These are phyloP conservation scores for Punica granatum DNA, from an alignment of 345 rosid genomes.

Conservation along the genomic window DNA sequence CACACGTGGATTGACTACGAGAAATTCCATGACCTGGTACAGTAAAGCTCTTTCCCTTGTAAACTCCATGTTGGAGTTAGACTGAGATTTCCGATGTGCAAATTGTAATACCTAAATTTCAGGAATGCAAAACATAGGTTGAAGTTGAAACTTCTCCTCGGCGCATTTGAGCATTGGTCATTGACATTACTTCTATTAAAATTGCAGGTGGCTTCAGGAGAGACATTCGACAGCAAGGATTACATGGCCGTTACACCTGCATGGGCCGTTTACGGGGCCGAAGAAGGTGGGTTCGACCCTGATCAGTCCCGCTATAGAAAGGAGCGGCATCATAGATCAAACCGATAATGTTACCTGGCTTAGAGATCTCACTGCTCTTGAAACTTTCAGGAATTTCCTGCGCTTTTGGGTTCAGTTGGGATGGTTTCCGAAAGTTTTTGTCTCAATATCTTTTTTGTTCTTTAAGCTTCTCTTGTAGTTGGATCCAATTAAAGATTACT, in stretches of 20 bases:
- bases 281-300: constrained; percentile 95
- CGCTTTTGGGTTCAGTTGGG: neutral
- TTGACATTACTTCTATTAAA: neutral
- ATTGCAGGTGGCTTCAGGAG: constrained; percentile 74
- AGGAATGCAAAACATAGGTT: neutral
- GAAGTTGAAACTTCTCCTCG: neutral
- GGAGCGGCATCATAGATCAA: constrained; percentile 77
- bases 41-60: constrained; percentile 11
- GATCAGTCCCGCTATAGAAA: constrained; percentile 69
- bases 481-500: too few species aligned
- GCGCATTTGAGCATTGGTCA: neutral
- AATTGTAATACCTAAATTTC: neutral
- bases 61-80: neutral
- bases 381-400: too few species aligned
- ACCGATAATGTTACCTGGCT: constrained; percentile 13
- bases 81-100: neutral
- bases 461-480: too few species aligned
- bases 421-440: neutral
- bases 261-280: constrained; percentile 94
- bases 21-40: constrained; percentile 85
- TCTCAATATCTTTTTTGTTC: too few species aligned
- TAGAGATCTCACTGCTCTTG: neutral
- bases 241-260: constrained; percentile 85
- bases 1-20: constrained; percentile 97
- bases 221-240: constrained; percentile 63